Conservation (phyloP, 495 filamentous ascomycete genomes). For the Rhypophila decipiens region DNA sequence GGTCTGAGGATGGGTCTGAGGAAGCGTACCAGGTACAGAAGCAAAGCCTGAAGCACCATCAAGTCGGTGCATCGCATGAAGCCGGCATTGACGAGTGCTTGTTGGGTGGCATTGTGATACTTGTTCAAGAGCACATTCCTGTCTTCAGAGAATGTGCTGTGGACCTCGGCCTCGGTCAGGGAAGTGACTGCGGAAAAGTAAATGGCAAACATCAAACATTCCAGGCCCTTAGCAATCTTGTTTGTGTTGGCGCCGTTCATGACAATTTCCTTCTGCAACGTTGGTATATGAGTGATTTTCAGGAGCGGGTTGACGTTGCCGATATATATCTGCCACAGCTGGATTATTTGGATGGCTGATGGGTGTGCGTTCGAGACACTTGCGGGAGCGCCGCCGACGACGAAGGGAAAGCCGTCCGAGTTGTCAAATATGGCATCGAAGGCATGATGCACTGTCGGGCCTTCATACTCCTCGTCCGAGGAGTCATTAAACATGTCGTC, state of each 20-base stretch:
- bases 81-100: conserved; percentile 50
- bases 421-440: conserved; percentile 49
- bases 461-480: conserved; percentile 56
- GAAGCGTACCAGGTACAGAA: conserved; percentile 48
- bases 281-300: conserved; percentile 62
- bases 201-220: conserved; percentile 52
- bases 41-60: conserved; percentile 47
- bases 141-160: conserved; percentile 42
- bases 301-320: conserved; percentile 64
- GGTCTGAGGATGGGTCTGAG: not conserved
- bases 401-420: conserved; percentile 53
- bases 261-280: conserved; percentile 49
- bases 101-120: conserved; percentile 46
- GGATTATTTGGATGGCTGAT: conserved; percentile 59
- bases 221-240: conserved; percentile 42
- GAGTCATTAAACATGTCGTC: conserved; percentile 45
- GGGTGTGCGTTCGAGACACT: conserved; percentile 57
- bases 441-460: conserved; percentile 45
- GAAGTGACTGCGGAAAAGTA: conserved; percentile 49
- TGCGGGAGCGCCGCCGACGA: conserved; percentile 42
- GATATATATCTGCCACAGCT: conserved; percentile 66
- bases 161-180: conserved; percentile 45
- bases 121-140: conserved; percentile 35
- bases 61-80: conserved; percentile 52
- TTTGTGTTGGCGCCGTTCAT: conserved; percentile 40